A percentile compares a stretch with the other conserved stretches of the same genome.
These are phyloP conservation scores for Pestalotiopsis sp. DNA, from an alignment of 2,329 filamentous ascomycete species.

Conservation along the genomic window DNA sequence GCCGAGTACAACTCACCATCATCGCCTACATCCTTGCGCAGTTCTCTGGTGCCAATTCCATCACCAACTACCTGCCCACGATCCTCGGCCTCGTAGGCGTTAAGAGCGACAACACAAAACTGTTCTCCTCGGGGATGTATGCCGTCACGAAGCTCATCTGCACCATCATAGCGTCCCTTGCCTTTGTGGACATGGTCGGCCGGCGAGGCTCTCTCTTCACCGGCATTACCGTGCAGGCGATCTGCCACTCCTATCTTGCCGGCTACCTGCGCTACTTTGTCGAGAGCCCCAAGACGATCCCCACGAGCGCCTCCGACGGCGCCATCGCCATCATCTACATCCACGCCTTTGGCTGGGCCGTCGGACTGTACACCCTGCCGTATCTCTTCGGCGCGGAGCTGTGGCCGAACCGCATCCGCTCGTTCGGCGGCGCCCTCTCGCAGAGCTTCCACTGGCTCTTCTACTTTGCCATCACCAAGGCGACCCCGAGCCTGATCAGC, in stretches of 20 bases:
- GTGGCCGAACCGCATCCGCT: slow-evolving; percentile 47
- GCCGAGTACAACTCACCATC: slow-evolving; percentile 40
- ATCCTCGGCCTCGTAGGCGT: slow-evolving; percentile 41
- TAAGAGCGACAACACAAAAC: slow-evolving; percentile 27
- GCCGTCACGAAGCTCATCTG: not conserved
- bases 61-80: slow-evolving; percentile 46
- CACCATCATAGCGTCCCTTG: slow-evolving; percentile 22
- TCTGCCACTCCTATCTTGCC: not conserved
- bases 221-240: not conserved
- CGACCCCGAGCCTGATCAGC: slow-evolving; percentile 35
- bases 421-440: slow-evolving; percentile 41
- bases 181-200: slow-evolving; percentile 13
- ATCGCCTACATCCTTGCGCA: slow-evolving; percentile 42
- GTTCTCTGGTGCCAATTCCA: slow-evolving; percentile 45
- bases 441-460: slow-evolving; percentile 47
- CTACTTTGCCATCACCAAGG: slow-evolving; percentile 38
- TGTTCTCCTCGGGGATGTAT: slow-evolving; percentile 40
- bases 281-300: slow-evolving; percentile 8
- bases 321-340: slow-evolving; percentile 47
- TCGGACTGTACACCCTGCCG: slow-evolving; percentile 41
- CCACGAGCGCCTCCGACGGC: slow-evolving; percentile 32
- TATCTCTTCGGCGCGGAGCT: slow-evolving; percentile 48
- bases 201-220: not conserved
- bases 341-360: slow-evolving; percentile 46
- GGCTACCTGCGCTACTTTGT: not conserved